Base-by-base conservation (phyloP, 2,329 filamentous ascomycete genomes). In the Zarea fungicola region DNA sequence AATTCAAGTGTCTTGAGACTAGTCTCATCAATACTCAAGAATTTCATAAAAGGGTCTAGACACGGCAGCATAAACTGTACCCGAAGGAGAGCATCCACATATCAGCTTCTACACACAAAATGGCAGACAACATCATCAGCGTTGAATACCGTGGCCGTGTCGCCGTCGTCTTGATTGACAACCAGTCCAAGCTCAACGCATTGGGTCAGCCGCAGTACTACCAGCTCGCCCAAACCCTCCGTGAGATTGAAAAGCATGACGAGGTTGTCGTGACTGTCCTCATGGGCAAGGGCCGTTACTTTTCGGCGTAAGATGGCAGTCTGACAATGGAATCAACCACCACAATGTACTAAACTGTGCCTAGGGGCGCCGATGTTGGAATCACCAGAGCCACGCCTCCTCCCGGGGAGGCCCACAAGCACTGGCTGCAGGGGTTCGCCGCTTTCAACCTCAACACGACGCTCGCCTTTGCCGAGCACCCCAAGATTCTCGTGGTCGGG, bases 371-470 rank as follows among this genome's bases (percentile, higher is more conserved):
- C 54, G 87, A 96, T 63, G 85, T 95, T 18, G 76, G 78, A 47
- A 73, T 82, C 52, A 64, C 69, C 35, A 74, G 74, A 52, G 60
- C 65, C 11, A 62, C 69, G 3, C 67, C 72, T 16, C 62, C 65
- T 5, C 63, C 67, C 18, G 59, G 62, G 13, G 54, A 55, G 48
- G 68, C 74, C 49, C 71, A 75, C 60, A 63, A 64, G 45, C 74
- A 81, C 57, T 84, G 82, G 71, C 78, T 95, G 29, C 75, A 78
- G 44, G 73, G 65, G 62, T 95, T 97, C 68, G 85, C 89, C 10
- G 75, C 85, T 57, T 85, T 87, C 75, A 97, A 97, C 75, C 80
- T 96, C 49, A 87, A 95, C 76, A 80, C 89, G 60, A 93, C 91
- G 2, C 85, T 89, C 59, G 85, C 89, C 58, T 96, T 97, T 73